Percentiles rank a stretch among this genome's conserved stretches.
phyloP scores from a whole-genome alignment of 2,329 filamentous ascomycete species.

The Proliferodiscus dingleyae region DNA sequence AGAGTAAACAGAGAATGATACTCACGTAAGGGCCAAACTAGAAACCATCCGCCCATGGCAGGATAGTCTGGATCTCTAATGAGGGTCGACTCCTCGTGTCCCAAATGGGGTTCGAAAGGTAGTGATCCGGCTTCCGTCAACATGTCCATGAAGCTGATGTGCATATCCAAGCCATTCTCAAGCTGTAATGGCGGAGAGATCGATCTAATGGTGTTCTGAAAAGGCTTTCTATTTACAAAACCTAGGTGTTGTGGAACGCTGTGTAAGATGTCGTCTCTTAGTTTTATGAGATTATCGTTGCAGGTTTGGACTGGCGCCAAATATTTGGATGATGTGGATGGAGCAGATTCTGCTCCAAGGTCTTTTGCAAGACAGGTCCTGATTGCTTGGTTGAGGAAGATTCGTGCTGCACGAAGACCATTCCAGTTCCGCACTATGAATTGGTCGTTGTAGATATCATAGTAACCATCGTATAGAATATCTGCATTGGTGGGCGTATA shows the following conservation, averaged over 20 bases:
- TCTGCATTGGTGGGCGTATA: slow-evolving; percentile 9
- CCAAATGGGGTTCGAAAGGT: not conserved
- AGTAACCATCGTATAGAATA: slow-evolving; percentile 13
- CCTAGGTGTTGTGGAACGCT: slow-evolving; percentile 17
- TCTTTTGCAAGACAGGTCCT: slow-evolving; percentile 10
- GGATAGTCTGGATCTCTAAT: not conserved
- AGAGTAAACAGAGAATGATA: not conserved
- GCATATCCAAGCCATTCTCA: not conserved
- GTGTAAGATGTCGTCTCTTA: slow-evolving; percentile 17
- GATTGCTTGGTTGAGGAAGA: slow-evolving; percentile 19
- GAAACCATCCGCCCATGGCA: slow-evolving; percentile 14
- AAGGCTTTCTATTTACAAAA: slow-evolving; percentile 12
- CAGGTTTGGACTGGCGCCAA: slow-evolving; percentile 10
- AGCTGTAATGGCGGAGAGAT: not conserved
- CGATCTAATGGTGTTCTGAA: not conserved
- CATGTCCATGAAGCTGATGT: not conserved
- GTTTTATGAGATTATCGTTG: slow-evolving; percentile 9
- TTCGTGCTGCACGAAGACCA: slow-evolving; percentile 10
- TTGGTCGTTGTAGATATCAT: slow-evolving; percentile 18
- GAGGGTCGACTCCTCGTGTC: not conserved
- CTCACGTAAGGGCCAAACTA: slow-evolving; percentile 20
- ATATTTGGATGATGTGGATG: slow-evolving; percentile 6
- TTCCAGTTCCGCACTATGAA: slow-evolving; percentile 20
- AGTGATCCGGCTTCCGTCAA: not conserved
- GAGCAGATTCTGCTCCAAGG: slow-evolving; percentile 3